Evolutionary conservation across 805 yeast species (phyloP).

Genomic region (Teunomyces lycoperdinae): DNA sequence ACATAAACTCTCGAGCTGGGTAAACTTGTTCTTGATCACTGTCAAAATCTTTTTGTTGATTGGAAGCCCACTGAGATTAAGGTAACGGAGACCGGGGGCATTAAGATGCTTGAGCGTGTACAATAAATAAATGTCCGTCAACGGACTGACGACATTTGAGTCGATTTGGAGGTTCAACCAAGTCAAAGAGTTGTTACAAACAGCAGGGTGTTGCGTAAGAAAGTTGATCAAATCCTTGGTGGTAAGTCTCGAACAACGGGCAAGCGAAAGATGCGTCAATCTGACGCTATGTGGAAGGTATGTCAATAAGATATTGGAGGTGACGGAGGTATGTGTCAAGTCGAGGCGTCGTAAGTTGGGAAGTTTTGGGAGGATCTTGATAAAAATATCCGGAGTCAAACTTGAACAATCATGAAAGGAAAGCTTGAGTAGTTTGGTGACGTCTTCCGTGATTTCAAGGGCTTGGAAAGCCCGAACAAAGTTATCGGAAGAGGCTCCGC

Average conservation of each 20-base stretch:
- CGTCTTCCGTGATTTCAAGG: slow-evolving; percentile 26
- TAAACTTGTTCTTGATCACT: slow-evolving; percentile 38
- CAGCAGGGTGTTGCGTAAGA: slow-evolving; percentile 69
- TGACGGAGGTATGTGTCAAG: slow-evolving; percentile 75
- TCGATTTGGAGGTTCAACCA: slow-evolving; percentile 71
- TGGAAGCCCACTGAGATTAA: slow-evolving; percentile 68
- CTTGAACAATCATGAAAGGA: slow-evolving; percentile 90
- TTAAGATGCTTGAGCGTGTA: slow-evolving; percentile 43
- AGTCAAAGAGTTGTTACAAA: slow-evolving; percentile 43
- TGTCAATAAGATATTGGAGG: slow-evolving; percentile 54
- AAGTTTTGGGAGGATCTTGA: slow-evolving; percentile 55
- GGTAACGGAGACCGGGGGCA: slow-evolving; percentile 44
- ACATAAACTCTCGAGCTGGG: slow-evolving; percentile 40
- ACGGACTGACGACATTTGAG: slow-evolving; percentile 58
- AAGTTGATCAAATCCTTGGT: slow-evolving; percentile 71
- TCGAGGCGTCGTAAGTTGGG: slow-evolving; percentile 64
- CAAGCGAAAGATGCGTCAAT: slow-evolving; percentile 69
- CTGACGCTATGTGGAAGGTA: slow-evolving; percentile 53
- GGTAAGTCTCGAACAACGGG: slow-evolving; percentile 56
- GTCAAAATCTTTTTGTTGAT: slow-evolving; percentile 39
- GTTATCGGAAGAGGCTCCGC: slow-evolving; percentile 73
- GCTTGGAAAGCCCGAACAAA: slow-evolving; percentile 60
- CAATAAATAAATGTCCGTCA: slow-evolving; percentile 48
- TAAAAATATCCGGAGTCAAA: slow-evolving; percentile 55
- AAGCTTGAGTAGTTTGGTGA: slow-evolving; percentile 36